Base-by-base conservation (phyloP, 768 basidiomycete species). In the Calocera cornea region DNA sequence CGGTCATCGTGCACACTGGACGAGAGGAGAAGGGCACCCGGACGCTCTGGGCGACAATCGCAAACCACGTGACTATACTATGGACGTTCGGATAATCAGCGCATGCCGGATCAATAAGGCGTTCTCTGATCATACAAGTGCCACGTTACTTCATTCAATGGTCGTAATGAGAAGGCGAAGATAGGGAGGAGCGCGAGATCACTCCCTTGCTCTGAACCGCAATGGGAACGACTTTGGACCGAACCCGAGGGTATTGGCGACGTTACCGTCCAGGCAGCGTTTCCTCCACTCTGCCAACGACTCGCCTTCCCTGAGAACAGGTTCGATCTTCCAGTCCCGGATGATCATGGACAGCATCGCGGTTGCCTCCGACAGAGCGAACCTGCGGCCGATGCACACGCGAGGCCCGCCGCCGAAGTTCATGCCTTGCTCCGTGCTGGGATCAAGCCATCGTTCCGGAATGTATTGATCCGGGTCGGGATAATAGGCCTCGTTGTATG, bases 341-440 rank as follows among this genome's bases (percentile, higher is more conserved):
- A 85, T 72, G 8, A 86, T 70, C 71, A 78, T 74, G 0, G 83
- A 78, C 27, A 86, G 77, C 76, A 86, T 83, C 63, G 79, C 80
- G 19, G 86, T 79, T 1, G 78, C 77, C 71, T 86, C 84, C 0
- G 77, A 79, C 1, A 79, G 77, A 1, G 85, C 83, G 70, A 87
- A 86, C 69, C 80, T 83, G 34, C 82, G 76, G 2, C 85, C 85
- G 12, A 85, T 74, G 69, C 85, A 87, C 16, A 73, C 70, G 16
- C 84, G 79, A 31, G 83, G 83, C 50, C 82, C 82, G 80, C 68
- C 64, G 22, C 72, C 69, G 65, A 78, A 78, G 1, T 64, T 41
- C 7, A 50, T 44, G 38, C 40, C 54, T 44, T 38, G 67, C 54
- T 54, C 72, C 5, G 68, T 29, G 19, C 84, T 76, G 31, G 68